These are phyloP conservation scores for Brettanomyces custersianus DNA, from an alignment of 805 yeast genomes.

Conservation along the genomic window DNA sequence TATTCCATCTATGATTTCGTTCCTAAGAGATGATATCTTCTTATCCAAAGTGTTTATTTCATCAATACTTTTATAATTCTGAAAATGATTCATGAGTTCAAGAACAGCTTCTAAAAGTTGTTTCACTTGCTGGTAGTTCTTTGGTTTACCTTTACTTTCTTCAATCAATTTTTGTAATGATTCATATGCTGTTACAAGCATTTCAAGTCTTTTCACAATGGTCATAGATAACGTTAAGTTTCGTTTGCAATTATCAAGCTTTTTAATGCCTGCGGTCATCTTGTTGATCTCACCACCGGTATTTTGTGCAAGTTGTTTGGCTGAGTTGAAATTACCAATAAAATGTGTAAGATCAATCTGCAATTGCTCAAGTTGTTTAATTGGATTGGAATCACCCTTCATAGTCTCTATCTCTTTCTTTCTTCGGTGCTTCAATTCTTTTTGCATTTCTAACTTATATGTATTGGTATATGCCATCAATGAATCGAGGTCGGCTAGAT, in stretches of 20 bases:
- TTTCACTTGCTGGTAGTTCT: constrained; percentile 43
- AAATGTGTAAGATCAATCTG: constrained; percentile 30
- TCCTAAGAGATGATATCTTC: constrained; percentile 49
- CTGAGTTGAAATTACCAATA: constrained; percentile 35
- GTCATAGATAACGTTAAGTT: constrained; percentile 83
- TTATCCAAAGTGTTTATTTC: constrained; percentile 63
- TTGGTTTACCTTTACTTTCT: constrained; percentile 10
- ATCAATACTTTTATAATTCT: constrained; percentile 73
- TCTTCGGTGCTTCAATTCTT: constrained; percentile 33
- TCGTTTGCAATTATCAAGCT: constrained; percentile 72
- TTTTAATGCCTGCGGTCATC: constrained; percentile 72
- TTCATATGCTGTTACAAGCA: constrained; percentile 69
- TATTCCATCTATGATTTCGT: constrained; percentile 56
- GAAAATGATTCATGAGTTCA: constrained; percentile 65
- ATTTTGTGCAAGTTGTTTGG: constrained; percentile 36
- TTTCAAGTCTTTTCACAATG: constrained; percentile 75
- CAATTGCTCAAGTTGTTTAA: constrained; percentile 17
- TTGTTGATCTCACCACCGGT: constrained; percentile 56
- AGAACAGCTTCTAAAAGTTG: constrained; percentile 61
- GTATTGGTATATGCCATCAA: constrained; percentile 39
- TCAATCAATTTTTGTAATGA: constrained; percentile 41
- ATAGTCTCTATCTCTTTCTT: constrained; percentile 23
- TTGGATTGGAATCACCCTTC: constrained; percentile 12
- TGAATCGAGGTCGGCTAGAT: constrained; percentile 41
- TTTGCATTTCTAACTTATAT: constrained; percentile 42